These are phyloP conservation scores for Diutina mesorugosa DNA, from an alignment of 1,139 yeast species.

Conservation along the genomic window DNA sequence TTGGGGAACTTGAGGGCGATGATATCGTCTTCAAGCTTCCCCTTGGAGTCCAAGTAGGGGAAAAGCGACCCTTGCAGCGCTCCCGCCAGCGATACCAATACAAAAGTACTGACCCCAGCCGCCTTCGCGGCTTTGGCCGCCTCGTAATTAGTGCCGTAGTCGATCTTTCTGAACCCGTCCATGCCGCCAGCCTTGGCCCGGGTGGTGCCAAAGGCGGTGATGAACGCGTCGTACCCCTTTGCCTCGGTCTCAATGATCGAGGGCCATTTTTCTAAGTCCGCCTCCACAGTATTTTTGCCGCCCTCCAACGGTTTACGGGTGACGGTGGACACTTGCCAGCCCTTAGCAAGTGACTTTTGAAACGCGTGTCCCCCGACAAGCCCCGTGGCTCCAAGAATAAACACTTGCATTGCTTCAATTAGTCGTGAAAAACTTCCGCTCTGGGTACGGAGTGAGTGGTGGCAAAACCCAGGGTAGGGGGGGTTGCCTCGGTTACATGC, in stretches of 20 bases:
- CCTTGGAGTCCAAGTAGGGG: slow-evolving; percentile 45
- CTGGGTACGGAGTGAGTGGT: background rate
- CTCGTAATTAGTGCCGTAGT: slow-evolving; percentile 52
- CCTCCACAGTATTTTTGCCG: slow-evolving; percentile 17
- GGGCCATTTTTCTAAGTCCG: slow-evolving; percentile 30
- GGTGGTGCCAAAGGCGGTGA: slow-evolving; percentile 70
- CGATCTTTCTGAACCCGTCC: slow-evolving; percentile 53
- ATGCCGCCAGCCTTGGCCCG: slow-evolving; percentile 52
- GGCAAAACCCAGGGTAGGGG: background rate
- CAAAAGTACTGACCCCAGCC: slow-evolving; percentile 49
- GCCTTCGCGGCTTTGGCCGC: slow-evolving; percentile 61
- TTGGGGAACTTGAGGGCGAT: slow-evolving; percentile 46
- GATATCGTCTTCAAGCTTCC: slow-evolving; percentile 50
- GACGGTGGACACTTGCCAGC: slow-evolving; percentile 27
- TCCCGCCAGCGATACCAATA: slow-evolving; percentile 49
- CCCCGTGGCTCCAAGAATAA: slow-evolving; percentile 51
- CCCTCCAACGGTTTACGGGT: slow-evolving; percentile 25
- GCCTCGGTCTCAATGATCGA: slow-evolving; percentile 10
- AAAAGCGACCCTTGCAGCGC: slow-evolving; percentile 42
- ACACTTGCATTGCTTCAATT: slow-evolving; percentile 11
- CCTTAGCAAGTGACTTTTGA: slow-evolving; percentile 19
- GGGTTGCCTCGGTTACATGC: background rate
- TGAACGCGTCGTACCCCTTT: slow-evolving; percentile 19
- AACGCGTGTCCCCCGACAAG: slow-evolving; percentile 40
- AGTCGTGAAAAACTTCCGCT: background rate